Evolutionary conservation across 441 rosid genomes (phyloP), one percentile per base, ranked within the genome.

Genomic region (Breynia disticha): DNA sequence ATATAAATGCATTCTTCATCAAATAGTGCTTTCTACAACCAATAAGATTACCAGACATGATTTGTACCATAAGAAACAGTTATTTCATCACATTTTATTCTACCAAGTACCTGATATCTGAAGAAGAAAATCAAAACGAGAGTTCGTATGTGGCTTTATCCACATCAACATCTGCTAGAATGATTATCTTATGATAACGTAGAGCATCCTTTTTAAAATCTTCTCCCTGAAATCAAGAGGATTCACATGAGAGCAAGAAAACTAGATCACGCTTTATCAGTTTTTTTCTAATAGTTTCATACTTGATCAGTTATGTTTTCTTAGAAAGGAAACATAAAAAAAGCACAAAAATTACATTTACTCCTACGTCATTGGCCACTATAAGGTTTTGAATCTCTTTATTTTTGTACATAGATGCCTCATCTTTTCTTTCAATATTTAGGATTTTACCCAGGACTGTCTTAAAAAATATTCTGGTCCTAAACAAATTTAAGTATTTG

Each of bases 111-210:
- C 97, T 86, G 99, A 72, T 89, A 93, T 84, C 93, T 86, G 64
- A 60, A 89, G 83, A 93, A 89, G 73, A 93, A 93, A 24, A 96
- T 93, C 71, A 87, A 66, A 13, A 93, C 65, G 56, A 93, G 87
- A 16, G 99, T 93, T 59, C 97, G 74, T 68, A 93, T 93, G 71
- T 89, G 97, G 72, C 99, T 67, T 96, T 97, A 75, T 93, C 97
- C 57, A 93, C 97, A 71, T 93, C 99, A 56, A 97, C 99, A 80
- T 94, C 97, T 45, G 99, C 89, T 66, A 89, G 68, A 65, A 94
- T 87, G 69, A 89, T 89, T 63, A 94, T 85, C 76, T 80, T 89
- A 63, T 93, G 96, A 76, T 93, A 93, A 7, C 96, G 95, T n/a
- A 93, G 55, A 57, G 80, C 82, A 46, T 86, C 97, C 65, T 76